Evolutionary conservation across 1,284 basidiomycete species (phyloP), one percentile per base, ranked within the genome.

Genomic region (Taiwanofungus camphoratus): DNA sequence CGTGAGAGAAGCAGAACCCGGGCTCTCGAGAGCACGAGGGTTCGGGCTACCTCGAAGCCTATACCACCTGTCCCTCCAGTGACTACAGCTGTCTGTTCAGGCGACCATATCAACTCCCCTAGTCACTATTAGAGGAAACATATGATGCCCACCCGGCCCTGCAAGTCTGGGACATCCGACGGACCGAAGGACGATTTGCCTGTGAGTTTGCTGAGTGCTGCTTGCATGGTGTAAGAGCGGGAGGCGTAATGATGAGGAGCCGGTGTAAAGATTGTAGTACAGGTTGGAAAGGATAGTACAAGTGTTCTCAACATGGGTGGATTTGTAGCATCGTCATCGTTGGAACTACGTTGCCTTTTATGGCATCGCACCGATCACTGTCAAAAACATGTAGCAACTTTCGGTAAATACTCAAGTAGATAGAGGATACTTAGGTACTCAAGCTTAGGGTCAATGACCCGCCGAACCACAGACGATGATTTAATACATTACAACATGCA

Each of bases 41-140:
- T 55, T 34, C 61, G 60, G 18, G 68, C 64, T 36, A 70, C 61
- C 45, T 71, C 67, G 40, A 62, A 66, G 13, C 69, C 66, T 31
- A 71, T 69, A 27, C 68, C 68, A 20, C 56, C 55, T 0, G 67
- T 68, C 9, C 65, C 70, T 18, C 69, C 69, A 7, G 71, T 73
- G 13, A 73, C 60, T n/a, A 74, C 50, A 5, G 66, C 66, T 29
- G 63, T 65, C 59, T 65, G 20, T 2, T 33, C 7, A 33, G 31
- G 9, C 7, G 9, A 29, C n/a, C 8, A 29, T 7, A 20, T 36
- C 18, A 36, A 20, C 34, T 6, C 11, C 6, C 16, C 7, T 8
- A 34, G 7, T 33, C n/a, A 18, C 7, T 13, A 33, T 7, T 33
- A 7, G 8, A 8, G 8, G 15, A 2, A 3, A 31, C 2, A 30